Base-by-base conservation (phyloP, 2,329 filamentous ascomycete species). In the Hypoxylon sp. region DNA sequence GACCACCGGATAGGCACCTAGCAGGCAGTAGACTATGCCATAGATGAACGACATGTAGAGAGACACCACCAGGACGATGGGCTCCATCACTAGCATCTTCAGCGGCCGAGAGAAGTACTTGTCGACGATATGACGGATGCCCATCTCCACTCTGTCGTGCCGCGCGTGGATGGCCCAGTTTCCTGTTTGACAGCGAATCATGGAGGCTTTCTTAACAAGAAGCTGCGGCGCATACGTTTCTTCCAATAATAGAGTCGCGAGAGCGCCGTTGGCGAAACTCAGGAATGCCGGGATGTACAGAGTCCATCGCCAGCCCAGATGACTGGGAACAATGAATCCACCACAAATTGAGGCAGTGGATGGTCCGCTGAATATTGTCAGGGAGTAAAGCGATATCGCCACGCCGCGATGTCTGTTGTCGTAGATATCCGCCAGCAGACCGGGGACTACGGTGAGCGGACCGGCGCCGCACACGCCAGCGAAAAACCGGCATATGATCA, bases 401-500 rank as follows among this genome's bases (percentile, higher is more conserved):
- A 41, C 17, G n/a, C 37, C 37, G n/a, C 37, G 25, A 15, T 41
- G 13, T 15, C 16, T 20, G 26, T 29, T 29, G 37, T 30, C 37
- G n/a, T 30, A 43, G 17, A 43, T 43, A 25, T 43, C 38, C 2
- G 29, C 26, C 12, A 43, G 16, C 5, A 21, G 17, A 3, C 38
- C 38, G 17, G 17, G 17, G 5, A 32, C 38, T 7, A 43, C 17
- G 2, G 27, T 23, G 8, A 32, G 32, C 19, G 12, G 38, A 12
- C 17, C 16, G 2, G 38, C 17, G 6, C 27, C 38, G 11, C n/a
- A 43, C 7, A 32, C 17, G 2, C 38, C 38, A 6, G 16, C 27
- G 20, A 43, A 43, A 5, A 43, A 43, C 4, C 38, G 38, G 17
- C 17, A 31, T 17, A 43, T 43, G 6, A 43, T 31, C n/a, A 43